Evolutionary conservation across 176 grass and related monocot species (phyloP).

Genomic region (Panicum miliaceum): DNA sequence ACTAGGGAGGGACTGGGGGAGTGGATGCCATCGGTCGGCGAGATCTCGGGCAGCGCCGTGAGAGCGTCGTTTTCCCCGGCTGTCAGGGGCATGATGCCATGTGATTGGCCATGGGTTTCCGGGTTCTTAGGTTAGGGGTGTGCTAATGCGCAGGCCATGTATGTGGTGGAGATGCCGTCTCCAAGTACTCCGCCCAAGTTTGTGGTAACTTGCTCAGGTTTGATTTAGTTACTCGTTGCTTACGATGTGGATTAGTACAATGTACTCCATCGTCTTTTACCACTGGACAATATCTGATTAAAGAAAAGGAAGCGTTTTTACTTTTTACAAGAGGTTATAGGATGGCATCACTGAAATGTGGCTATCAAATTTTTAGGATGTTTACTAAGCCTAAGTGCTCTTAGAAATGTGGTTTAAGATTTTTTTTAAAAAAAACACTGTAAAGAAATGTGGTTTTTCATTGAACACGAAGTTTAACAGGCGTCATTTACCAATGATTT

Average conservation of each 20-base stretch:
- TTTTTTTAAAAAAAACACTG: too few relatives aligned
- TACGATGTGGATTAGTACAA: neutral
- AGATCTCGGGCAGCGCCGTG: slow-evolving; percentile 32
- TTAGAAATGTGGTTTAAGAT: too few relatives aligned
- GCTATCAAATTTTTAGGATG: too few relatives aligned
- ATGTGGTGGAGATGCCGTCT: neutral
- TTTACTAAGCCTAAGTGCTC: too few relatives aligned
- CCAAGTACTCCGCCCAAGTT: neutral
- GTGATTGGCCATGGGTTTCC: slow-evolving; percentile 51
- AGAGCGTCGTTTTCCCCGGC: slow-evolving; percentile 30
- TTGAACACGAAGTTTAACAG: neutral
- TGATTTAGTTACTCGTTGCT: neutral
- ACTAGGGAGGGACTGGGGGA: too few relatives aligned
- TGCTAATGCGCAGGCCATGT: neutral
- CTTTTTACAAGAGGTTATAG: too few relatives aligned
- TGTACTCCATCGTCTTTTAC: neutral
- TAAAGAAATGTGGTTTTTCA: too few relatives aligned
- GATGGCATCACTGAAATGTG: too few relatives aligned
- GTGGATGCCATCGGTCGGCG: slow-evolving; percentile 37
- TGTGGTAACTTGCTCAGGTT: neutral
- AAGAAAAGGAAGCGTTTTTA: too few relatives aligned
- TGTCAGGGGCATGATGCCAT: slow-evolving; percentile 44
- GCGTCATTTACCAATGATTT: neutral
- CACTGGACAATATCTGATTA: neutral
- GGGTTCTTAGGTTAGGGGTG: slow-evolving; percentile 32